Conservation (phyloP, 2,329 filamentous ascomycete species). For the Curvularia eragrostidis region DNA sequence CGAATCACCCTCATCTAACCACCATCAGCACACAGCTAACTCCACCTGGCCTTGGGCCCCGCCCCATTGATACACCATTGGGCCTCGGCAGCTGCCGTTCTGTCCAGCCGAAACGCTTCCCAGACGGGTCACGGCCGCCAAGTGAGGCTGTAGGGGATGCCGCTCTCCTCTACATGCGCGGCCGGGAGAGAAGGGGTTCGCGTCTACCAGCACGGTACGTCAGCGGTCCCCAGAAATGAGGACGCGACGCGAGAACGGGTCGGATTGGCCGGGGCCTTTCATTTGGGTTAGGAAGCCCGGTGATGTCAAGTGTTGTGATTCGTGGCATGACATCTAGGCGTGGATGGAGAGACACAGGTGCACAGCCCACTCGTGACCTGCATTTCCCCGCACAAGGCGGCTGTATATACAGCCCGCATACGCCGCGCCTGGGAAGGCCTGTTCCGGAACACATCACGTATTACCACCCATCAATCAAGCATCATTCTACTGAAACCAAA, state of each 20-base stretch:
- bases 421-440: constrained; percentile 22
- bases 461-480: constrained; percentile 22
- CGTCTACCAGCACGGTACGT: constrained; percentile 29
- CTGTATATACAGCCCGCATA: constrained; percentile 34
- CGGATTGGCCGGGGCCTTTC: constrained; percentile 29
- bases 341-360: constrained; percentile 36
- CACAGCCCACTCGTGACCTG: constrained; percentile 39
- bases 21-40: constrained; percentile 27
- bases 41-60: constrained; percentile 16
- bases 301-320: constrained; percentile 39
- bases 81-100: constrained; percentile 27
- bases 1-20: constrained; percentile 24
- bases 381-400: constrained; percentile 32
- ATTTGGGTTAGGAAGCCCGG: constrained; percentile 13
- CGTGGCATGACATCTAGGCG: constrained; percentile 39
- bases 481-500: constrained; percentile 15
- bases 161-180: constrained; percentile 35
- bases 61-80: constrained; percentile 18
- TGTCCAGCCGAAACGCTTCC: constrained; percentile 20
- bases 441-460: constrained; percentile 22
- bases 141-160: constrained; percentile 12
- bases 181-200: constrained; percentile 38
- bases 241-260: constrained; percentile 36
- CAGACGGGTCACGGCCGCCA: constrained; percentile 17
- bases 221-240: constrained; percentile 22